phyloP scores from a whole-genome alignment of 805 yeast species.

The Starmera caribaea region DNA sequence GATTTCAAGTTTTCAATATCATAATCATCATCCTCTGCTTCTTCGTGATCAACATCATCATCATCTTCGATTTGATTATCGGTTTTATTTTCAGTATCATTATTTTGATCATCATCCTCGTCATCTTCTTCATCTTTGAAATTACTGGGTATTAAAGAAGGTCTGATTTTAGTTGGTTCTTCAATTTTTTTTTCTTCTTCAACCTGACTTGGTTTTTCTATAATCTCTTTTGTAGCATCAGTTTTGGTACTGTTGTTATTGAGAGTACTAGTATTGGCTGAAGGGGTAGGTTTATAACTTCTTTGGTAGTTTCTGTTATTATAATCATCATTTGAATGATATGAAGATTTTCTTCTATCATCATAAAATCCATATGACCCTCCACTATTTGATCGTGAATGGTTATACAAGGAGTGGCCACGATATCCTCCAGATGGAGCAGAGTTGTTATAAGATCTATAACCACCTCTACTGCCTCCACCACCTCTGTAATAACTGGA shows the following conservation, averaged over 20 bases:
- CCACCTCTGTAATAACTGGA: too few relatives aligned
- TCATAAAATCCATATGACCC: too few relatives aligned
- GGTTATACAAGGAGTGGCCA: too few relatives aligned
- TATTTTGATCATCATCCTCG: slow-evolving; percentile 14
- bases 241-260: not conserved
- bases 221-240: not conserved
- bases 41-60: not conserved
- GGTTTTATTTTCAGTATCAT: not conserved
- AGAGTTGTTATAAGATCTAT: too few relatives aligned
- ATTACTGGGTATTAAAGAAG: slow-evolving; percentile 18
- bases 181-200: not conserved
- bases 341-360: not conserved
- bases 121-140: slow-evolving; percentile 15
- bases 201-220: not conserved
- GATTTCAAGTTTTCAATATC: not conserved
- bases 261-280: not conserved
- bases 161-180: slow-evolving; percentile 1
- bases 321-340: not conserved
- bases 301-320: not conserved
- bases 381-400: too few relatives aligned
- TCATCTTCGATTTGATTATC: not conserved
- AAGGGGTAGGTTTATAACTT: not conserved
- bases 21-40: not conserved
- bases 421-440: too few relatives aligned
- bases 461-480: too few relatives aligned